These are phyloP conservation scores for Xylaria palmicola DNA, from an alignment of 495 filamentous ascomycete species.

Conservation along the genomic window DNA sequence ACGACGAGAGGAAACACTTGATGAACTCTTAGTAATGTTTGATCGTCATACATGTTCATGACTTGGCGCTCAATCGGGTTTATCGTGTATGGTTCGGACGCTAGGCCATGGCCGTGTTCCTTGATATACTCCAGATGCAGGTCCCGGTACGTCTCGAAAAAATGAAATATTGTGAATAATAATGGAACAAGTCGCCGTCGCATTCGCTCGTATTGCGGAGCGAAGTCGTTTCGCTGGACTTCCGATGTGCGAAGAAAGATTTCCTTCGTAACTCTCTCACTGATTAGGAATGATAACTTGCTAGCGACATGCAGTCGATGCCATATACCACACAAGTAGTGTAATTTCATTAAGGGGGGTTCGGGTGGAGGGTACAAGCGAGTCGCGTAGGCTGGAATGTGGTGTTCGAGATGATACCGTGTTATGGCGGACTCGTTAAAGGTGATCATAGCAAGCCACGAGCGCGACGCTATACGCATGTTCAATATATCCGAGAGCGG, in stretches of 20 bases:
- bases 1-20: conserved; percentile 56
- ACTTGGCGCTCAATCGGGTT: conserved; percentile 56
- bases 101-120: conserved; percentile 42
- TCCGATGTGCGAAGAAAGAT: conserved; percentile 53
- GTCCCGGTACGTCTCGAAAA: conserved; percentile 57
- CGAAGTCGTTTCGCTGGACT: conserved; percentile 48
- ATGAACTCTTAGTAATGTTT: conserved; percentile 53
- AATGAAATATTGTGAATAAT: conserved; percentile 58
- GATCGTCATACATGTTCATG: conserved; percentile 57
- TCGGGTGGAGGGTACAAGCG: conserved; percentile 51
- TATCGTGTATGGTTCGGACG: conserved; percentile 39
- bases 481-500: conserved; percentile 54
- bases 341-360: conserved; percentile 45
- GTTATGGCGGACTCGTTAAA: conserved; percentile 54
- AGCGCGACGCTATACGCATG: conserved; percentile 52
- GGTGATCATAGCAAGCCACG: conserved; percentile 54
- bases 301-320: conserved; percentile 56
- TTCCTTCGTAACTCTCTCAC: conserved; percentile 56
- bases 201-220: conserved; percentile 55
- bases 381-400: conserved; percentile 52
- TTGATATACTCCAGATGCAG: conserved; percentile 53
- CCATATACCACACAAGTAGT: conserved; percentile 59
- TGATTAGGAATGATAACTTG: conserved; percentile 54
- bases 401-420: conserved; percentile 54
- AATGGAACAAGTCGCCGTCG: conserved; percentile 54